phyloP scores from a whole-genome alignment of 495 filamentous ascomycete genomes.

The Chaetomidium leptoderma region DNA sequence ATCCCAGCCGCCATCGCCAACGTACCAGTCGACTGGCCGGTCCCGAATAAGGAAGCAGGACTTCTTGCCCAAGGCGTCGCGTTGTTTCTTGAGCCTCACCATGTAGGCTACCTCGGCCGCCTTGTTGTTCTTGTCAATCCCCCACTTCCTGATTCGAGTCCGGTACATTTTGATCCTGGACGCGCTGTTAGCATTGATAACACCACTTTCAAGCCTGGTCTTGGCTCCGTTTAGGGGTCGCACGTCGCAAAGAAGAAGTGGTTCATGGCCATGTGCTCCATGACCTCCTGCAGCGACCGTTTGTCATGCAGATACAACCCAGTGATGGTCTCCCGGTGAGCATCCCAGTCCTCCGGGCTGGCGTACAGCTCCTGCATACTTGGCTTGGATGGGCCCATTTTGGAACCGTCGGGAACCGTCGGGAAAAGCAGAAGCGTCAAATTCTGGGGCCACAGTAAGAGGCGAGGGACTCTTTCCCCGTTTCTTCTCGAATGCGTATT shows the following conservation, averaged over 20 bases:
- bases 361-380: constrained; percentile 13
- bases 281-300: constrained; percentile 39
- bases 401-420: neutral
- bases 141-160: constrained; percentile 42
- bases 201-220: neutral
- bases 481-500: neutral
- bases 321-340: constrained; percentile 21
- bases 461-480: neutral
- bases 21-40: constrained; percentile 28
- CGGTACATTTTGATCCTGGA: constrained; percentile 43
- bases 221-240: constrained; percentile 6
- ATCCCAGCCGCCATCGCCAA: neutral
- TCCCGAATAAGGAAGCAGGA: constrained; percentile 34
- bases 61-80: constrained; percentile 31
- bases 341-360: constrained; percentile 22
- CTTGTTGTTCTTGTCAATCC: constrained; percentile 44
- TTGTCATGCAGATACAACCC: constrained; percentile 38
- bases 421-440: neutral
- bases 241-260: constrained; percentile 41
- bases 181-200: neutral
- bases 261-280: constrained; percentile 38
- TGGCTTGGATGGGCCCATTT: constrained; percentile 5
- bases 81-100: constrained; percentile 32
- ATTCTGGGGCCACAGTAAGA: neutral
- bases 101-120: constrained; percentile 36